Conservation (phyloP, 2,329 filamentous ascomycete species). For the Monosporascus sp. region DNA sequence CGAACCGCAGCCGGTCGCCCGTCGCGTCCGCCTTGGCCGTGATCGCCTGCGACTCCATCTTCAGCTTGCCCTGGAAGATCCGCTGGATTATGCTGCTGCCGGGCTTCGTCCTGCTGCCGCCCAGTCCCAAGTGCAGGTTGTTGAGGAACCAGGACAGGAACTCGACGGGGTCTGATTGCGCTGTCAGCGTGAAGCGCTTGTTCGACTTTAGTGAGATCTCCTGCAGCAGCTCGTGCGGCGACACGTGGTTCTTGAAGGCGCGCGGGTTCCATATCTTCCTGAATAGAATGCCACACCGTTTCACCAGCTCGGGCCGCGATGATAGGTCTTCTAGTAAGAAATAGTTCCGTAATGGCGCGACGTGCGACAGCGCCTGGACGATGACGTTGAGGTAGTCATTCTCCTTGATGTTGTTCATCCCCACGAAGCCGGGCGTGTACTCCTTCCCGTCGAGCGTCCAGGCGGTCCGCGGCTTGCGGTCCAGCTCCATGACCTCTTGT, state of each 20-base stretch:
- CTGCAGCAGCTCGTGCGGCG: conserved; percentile 92
- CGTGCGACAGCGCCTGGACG: conserved; percentile 85
- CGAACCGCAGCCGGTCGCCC: conserved; percentile 83
- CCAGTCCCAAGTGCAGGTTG: conserved; percentile 85
- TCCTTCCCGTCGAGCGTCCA: conserved; percentile 79
- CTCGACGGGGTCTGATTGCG: conserved; percentile 91
- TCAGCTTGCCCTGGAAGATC: conserved; percentile 88
- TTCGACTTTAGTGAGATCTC: conserved; percentile 86
- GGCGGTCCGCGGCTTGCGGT: conserved; percentile 57
- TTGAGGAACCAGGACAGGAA: conserved; percentile 98
- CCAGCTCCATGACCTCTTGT: conserved; percentile 73
- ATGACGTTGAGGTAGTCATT: conserved; percentile 98
- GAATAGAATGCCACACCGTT: conserved; percentile 82
- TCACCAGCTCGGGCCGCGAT: conserved; percentile 69
- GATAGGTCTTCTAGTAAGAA: conserved; percentile 82
- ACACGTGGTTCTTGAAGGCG: conserved; percentile 95
- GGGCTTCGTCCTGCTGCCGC: conserved; percentile 82
- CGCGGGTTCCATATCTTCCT: conserved; percentile 98
- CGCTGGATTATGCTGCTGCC: conserved; percentile 82
- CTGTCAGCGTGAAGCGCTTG: conserved; percentile 86
- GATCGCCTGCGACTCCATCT: conserved; percentile 90
- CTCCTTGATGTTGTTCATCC: conserved; percentile 99
- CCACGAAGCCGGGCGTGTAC: conserved; percentile 91
- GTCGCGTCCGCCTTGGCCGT: conserved; percentile 78
- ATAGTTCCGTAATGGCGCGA: conserved; percentile 83